Base-by-base conservation (phyloP, 116 monocot genomes). In the Iris pallida region DNA sequence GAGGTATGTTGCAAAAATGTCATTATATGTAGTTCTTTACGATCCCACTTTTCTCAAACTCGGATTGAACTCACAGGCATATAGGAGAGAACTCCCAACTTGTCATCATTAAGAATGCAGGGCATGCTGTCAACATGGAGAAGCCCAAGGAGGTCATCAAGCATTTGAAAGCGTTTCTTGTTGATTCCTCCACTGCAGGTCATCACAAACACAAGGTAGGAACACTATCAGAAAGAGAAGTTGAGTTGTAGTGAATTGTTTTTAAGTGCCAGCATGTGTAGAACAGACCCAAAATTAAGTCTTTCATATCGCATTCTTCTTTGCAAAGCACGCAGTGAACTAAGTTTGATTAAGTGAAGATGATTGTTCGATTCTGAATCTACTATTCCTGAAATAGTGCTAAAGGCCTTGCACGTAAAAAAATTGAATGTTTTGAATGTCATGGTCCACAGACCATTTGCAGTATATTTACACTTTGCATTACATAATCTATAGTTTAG, bases 51-150 rank as follows among this genome's bases (percentile, higher is more conserved):
- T 62, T 6, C 14, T 58, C 8, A 46, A 65, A 3, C 11, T 56
- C 10, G 30, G 30, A 4, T 47, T 47, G 47, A 63, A 57, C 73
- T 49, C 72, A 17, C 75, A 97, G 97, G 75, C 90, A 97, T 80
- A 74, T 97, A 66, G 85, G 75, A 11, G 92, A 78, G 43, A 90
- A 85, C 57, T 85, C 92, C 9, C 65, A 83, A 48, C 64, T 92
- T 53, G 87, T 85, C 5, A 54, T 90, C 18, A 88, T 97, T 49
- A 83, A 87, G 69, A 83, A 92, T 46, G 92, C 97, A 61, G 97
- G 92, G 7, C 97, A 97, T 72, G 97, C 97, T 52, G 82, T 97
- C 60, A 97, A 92, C 64, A 78, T 82, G 56, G 97, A 97, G 77
- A 97, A 90, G 55, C 48, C 87, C 5, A 92, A 87, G 63, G 90